Base-by-base conservation (phyloP, 129 eudicot species). In the Tagetes erecta region DNA sequence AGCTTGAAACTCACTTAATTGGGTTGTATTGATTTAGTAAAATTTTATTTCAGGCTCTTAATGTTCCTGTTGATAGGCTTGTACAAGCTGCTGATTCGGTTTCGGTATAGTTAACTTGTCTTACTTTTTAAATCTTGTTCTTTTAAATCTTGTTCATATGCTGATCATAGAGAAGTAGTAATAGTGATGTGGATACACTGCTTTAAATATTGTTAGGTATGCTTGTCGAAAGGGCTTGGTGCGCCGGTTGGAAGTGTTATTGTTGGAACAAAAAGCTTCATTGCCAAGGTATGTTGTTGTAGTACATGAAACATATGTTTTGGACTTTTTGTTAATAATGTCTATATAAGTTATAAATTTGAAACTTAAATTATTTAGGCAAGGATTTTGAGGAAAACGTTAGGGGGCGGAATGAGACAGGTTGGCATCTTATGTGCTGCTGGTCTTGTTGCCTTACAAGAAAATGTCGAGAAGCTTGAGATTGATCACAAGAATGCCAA, bases 391-490 rank as follows among this genome's bases (percentile, higher is more conserved):
- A 80, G 99, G 85, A 94, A 94, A 85, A 94, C 99, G 20, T 85
- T 94, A 59, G 99, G 99, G 38, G 99, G 99, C 72, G 99, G 86
- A 65, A 94, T 94, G 99, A 91, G 99, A 81, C 99, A 91, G 81
- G 84, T 90, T 11, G 99, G 99, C 58, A 81, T 90, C 77, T 78
- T 94, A 46, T 94, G 99, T 63, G 99, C 97, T 75, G 99, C 99
- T 83, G 99, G 93, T 71, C 78, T 90, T 14, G 90, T 88, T 77
- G 99, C 97, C 6, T 27, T 94, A 76, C 86, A 86, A 73, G 97
- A 94, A 68, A 94, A 90, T 80, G 87, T 85, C 14, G 68, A 14
- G 58, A 94, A 94, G 84, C 99, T 94, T 38, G 88, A 55, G 72
- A 74, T 51, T 55, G 99, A 94, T 87, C 99, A 94, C 81, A 85